Conservation (phyloP, 345 rosid genomes). For the Anacardium occidentale region DNA sequence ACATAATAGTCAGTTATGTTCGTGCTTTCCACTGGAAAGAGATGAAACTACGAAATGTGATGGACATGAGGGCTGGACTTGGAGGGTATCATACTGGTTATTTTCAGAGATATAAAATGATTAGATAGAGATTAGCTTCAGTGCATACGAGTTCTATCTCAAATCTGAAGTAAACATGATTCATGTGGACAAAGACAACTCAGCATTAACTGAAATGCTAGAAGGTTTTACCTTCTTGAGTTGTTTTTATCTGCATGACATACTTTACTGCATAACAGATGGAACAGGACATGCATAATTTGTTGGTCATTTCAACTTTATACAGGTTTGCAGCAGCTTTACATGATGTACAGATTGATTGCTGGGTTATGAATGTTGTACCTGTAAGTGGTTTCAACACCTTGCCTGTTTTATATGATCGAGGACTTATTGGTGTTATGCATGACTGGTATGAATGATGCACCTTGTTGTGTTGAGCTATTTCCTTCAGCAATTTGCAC, state of each 20-base stretch:
- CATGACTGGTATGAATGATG: conserved; percentile 58
- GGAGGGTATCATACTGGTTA: conserved; percentile 49
- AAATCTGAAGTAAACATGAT: not conserved
- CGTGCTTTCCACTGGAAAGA: conserved; percentile 55
- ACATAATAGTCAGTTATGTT: conserved; percentile 48
- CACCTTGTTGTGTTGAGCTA: too few relatives aligned
- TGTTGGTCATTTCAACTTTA: conserved; percentile 3
- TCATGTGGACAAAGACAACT: not conserved
- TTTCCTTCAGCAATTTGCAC: too few relatives aligned
- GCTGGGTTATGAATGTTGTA: conserved; percentile 72
- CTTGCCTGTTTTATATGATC: conserved; percentile 66
- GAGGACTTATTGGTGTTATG: conserved; percentile 60
- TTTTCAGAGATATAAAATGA: not conserved
- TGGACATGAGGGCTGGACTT: conserved; percentile 71
- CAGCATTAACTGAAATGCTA: not conserved
- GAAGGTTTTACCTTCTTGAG: not conserved
- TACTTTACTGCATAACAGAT: not conserved
- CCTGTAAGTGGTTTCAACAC: conserved; percentile 59
- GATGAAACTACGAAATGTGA: conserved; percentile 48
- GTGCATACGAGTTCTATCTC: not conserved
- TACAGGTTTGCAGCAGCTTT: conserved; percentile 66
- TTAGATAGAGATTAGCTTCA: not conserved
- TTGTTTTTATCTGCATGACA: not conserved
- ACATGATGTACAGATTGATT: conserved; percentile 46
- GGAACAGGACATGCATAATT: not conserved